These are phyloP conservation scores for Epichloe coenophiala DNA, from an alignment of 2,329 filamentous ascomycete species.

Conservation along the genomic window DNA sequence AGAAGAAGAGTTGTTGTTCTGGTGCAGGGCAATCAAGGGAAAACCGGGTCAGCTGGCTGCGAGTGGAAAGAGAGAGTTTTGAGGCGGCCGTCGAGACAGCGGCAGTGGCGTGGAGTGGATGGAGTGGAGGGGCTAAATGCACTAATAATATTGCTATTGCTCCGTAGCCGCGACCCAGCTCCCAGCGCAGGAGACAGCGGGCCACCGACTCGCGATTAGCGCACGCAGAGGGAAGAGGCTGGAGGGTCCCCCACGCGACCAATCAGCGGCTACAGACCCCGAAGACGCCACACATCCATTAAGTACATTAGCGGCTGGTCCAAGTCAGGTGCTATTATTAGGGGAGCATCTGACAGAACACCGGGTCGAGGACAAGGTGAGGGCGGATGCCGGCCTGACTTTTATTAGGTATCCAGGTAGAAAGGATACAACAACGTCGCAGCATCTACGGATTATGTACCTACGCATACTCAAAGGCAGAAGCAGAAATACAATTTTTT, in stretches of 20 bases:
- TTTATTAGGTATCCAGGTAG: no score
- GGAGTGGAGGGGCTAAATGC: not conserved
- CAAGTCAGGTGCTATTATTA: not conserved
- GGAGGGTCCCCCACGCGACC: conserved; percentile 13
- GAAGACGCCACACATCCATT: conserved; percentile 13
- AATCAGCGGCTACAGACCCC: conserved; percentile 16
- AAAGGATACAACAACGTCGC: no score
- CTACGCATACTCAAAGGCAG: no score
- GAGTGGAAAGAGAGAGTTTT: conserved; percentile 1
- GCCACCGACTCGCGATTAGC: not conserved
- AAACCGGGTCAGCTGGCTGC: not conserved
- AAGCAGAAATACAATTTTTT: no score
- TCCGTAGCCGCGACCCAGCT: not conserved
- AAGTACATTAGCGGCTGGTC: not conserved
- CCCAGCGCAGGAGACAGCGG: conserved; percentile 5
- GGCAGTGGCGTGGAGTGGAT: not conserved
- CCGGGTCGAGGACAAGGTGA: no score
- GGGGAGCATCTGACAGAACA: not conserved
- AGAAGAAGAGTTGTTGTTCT: not conserved
- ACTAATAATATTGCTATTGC: no score
- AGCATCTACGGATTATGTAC: no score
- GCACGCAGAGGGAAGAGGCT: not conserved
- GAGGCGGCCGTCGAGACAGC: not conserved
- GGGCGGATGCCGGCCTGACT: no score
- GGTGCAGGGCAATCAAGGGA: not conserved